These are phyloP conservation scores for Fusarium pseudonygamai DNA, from an alignment of 2,329 filamentous ascomycete genomes.

Conservation along the genomic window DNA sequence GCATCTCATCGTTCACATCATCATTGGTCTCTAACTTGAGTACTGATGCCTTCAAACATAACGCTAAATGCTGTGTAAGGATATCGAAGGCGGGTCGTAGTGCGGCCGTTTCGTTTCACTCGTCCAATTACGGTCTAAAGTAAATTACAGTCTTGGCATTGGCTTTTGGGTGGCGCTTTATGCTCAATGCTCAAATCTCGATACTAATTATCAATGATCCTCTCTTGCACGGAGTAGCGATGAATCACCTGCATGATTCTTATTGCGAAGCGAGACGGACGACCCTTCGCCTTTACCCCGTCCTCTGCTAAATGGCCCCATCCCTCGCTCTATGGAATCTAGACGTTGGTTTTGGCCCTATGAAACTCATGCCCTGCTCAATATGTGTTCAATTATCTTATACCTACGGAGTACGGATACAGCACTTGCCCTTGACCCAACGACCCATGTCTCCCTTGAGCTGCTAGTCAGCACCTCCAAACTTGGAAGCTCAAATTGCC, in stretches of 20 bases:
- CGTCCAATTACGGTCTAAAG: slow-evolving; percentile 32
- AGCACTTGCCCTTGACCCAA: slow-evolving; percentile 6
- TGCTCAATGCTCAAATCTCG: slow-evolving; percentile 22
- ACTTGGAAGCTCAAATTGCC: slow-evolving; percentile 24
- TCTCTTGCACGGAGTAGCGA: neutral
- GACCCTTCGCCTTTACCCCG: neutral
- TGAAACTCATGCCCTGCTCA: neutral
- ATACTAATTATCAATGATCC: neutral
- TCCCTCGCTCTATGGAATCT: neutral
- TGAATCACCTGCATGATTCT: slow-evolving; percentile 4
- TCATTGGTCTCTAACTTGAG: neutral
- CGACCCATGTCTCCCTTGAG: slow-evolving; percentile 1
- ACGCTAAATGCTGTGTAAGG: slow-evolving; percentile 14
- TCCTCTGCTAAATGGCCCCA: neutral
- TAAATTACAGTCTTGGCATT: slow-evolving; percentile 37
- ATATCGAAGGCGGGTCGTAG: slow-evolving; percentile 24
- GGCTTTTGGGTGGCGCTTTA: slow-evolving; percentile 18
- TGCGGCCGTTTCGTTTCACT: slow-evolving; percentile 42
- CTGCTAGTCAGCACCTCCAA: slow-evolving; percentile 9
- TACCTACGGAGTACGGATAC: neutral
- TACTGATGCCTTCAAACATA: neutral
- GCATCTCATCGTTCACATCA: slow-evolving; percentile 2
- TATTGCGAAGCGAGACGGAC: neutral
- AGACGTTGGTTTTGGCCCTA: neutral
- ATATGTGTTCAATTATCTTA: slow-evolving; percentile 18